These are phyloP conservation scores for Ascochyta viciae-villosae DNA, from an alignment of 2,329 filamentous ascomycete genomes.

Conservation along the genomic window DNA sequence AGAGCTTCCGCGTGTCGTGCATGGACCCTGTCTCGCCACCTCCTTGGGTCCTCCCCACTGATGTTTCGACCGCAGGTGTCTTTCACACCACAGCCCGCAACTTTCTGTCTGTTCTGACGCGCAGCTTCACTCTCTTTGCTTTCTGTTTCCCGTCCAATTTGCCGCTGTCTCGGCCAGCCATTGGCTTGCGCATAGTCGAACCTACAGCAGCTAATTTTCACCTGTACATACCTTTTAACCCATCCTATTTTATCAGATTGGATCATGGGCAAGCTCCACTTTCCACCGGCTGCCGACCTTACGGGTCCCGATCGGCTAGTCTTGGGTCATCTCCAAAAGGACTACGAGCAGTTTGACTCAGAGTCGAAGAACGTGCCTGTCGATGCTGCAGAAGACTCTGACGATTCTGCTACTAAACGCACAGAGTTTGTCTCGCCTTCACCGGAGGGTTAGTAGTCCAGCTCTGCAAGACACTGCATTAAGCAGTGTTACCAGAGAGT, in stretches of 20 bases:
- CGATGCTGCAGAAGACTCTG: slow-evolving; percentile 32
- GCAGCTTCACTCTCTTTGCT: background rate
- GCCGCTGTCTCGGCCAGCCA: slow-evolving; percentile 2
- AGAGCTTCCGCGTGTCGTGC: slow-evolving; percentile 8
- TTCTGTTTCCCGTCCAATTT: background rate
- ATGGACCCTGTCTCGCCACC: slow-evolving; percentile 21
- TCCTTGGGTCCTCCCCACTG: slow-evolving; percentile 13
- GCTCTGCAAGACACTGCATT: background rate
- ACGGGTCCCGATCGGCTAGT: slow-evolving; percentile 42
- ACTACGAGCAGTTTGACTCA: slow-evolving; percentile 32
- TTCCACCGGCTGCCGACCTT: slow-evolving; percentile 40
- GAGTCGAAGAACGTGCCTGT: background rate
- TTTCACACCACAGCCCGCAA: slow-evolving; percentile 3
- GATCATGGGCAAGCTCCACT: slow-evolving; percentile 41
- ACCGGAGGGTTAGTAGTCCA: slow-evolving; percentile 34
- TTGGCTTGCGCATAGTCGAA: slow-evolving; percentile 11
- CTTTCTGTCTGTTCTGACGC: background rate
- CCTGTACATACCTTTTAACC: background rate
- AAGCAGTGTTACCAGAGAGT: too few species aligned
- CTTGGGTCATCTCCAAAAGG: slow-evolving; percentile 37
- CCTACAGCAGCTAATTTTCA: background rate
- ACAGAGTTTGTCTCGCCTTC: slow-evolving; percentile 38
- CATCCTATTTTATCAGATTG: slow-evolving; percentile 2
- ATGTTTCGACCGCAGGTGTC: slow-evolving; percentile 12
- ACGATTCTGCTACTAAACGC: slow-evolving; percentile 34